Evolutionary conservation across 148 eudicot genomes (phyloP).

Genomic region (Drosera capensis): DNA sequence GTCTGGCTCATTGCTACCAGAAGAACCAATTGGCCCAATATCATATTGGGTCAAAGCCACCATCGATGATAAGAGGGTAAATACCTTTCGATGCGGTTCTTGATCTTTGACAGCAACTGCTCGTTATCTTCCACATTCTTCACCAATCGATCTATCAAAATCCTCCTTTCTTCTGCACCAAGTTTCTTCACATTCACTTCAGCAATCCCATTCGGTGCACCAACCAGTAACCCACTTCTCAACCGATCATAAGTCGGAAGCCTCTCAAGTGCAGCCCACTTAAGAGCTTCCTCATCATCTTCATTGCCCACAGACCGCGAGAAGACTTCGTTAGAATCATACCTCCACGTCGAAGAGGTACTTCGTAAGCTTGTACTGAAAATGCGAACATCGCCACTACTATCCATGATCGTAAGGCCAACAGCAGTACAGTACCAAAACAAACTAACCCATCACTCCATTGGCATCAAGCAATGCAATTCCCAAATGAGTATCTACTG

Average conservation of each 20-base stretch:
- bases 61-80: too few species aligned
- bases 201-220: neutral
- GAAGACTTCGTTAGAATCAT: neutral
- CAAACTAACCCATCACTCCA: too few species aligned
- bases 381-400: too few species aligned
- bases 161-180: neutral
- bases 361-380: neutral
- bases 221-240: neutral
- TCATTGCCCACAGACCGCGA: neutral
- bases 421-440: too few species aligned
- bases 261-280: constrained; percentile 1
- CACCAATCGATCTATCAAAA: neutral
- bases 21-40: too few species aligned
- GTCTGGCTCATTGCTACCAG: too few species aligned
- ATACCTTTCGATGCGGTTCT: constrained; percentile 2
- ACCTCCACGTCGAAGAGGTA: neutral
- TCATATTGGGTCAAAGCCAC: too few species aligned
- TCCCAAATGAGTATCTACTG: too few species aligned
- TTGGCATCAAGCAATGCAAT: too few species aligned
- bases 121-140: neutral
- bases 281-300: constrained; percentile 3
- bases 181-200: neutral
- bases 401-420: too few species aligned
- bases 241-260: neutral
- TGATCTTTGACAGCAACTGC: neutral